Conservation (phyloP, 768 basidiomycete species). For the Tulasnella sp. region DNA sequence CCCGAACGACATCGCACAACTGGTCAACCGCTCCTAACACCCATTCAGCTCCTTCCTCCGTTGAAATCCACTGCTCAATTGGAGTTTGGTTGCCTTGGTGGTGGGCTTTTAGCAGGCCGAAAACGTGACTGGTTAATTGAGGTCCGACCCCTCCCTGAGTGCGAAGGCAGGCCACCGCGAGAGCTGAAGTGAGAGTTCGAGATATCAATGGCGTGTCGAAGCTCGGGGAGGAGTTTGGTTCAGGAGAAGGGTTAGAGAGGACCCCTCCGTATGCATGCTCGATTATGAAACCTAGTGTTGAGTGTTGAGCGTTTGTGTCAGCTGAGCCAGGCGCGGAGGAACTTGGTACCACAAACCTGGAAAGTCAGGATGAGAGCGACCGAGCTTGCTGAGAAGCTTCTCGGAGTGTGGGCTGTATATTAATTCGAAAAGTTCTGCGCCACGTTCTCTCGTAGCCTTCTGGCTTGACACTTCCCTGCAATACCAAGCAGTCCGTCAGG, state of each 20-base stretch:
- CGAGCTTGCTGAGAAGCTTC: conserved; percentile 85
- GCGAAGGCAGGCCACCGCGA: conserved; percentile 79
- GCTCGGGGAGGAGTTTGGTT: conserved; percentile 57
- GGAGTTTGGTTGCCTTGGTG: conserved; percentile 43
- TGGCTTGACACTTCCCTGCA: conserved; percentile 8
- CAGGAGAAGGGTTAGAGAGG: conserved; percentile 66
- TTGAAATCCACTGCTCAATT: conserved; percentile 35
- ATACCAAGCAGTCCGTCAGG: background rate
- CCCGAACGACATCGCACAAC: conserved; percentile 31
- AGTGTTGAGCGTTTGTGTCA: background rate
- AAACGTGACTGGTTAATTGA: conserved; percentile 83
- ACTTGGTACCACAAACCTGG: conserved; percentile 59
- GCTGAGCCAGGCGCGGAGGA: background rate
- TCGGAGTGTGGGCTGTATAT: conserved; percentile 87
- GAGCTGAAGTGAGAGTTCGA: conserved; percentile 76
- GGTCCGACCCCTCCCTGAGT: conserved; percentile 81
- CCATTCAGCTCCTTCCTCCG: conserved; percentile 38
- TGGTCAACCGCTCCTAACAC: conserved; percentile 36
- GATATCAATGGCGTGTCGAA: conserved; percentile 57
- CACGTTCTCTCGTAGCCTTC: conserved; percentile 62
- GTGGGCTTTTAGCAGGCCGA: conserved; percentile 81
- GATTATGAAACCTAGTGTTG: conserved; percentile 69
- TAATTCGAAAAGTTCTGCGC: conserved; percentile 70
- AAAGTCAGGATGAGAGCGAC: conserved; percentile 88
- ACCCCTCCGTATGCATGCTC: conserved; percentile 71